Base-by-base conservation (phyloP, 2,329 filamentous ascomycete species). In the Aspergillus uvarum region DNA sequence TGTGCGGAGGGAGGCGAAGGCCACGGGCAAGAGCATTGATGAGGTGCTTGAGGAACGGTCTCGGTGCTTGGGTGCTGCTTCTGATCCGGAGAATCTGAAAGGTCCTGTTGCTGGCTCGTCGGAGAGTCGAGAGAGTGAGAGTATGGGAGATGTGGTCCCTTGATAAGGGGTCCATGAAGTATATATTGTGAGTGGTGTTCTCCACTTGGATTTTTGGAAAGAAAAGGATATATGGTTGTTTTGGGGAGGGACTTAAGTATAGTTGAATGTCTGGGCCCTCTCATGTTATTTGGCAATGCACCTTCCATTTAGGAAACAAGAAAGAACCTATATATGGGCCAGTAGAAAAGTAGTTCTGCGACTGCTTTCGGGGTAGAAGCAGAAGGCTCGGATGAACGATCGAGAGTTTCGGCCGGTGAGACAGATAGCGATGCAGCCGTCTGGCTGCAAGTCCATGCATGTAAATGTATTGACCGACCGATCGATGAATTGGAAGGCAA, bases 1-100 rank as follows among this genome's bases (percentile, higher is more conserved):
- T 54, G 69, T 86, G 42, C 80, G 84, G 14, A 79, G 74, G 59
- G 79, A 80, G 62, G 85, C 85, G 3, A 83, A 82, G 62, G 73
- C 73, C 5, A 70, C 77, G 4, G 83, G 82, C 1, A 81, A 80
- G 68, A 83, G 79, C 0, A 83, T 87, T 63, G 85, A 87, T 64
- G 83, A 87, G 51, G 68, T 86, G 3, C 67, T 76, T n/a, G 63
- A 63, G n/a, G 47, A 60, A 24, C 52, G 24, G 16, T 31, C 44
- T 29, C 10, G 38, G 8, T 19, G 12, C 11, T 7, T 14, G 21
- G n/a, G n/a, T n/a, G n/a, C 11, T n/a, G n/a, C 24, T 10, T 22
- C 29, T n/a, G 52, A 54, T 32, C 2, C 5, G 14, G 26, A 24
- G 24, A 54, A 47, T 5, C 8, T 19, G 16, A 44, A 44, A 6